Base-by-base conservation (phyloP, 345 rosid species). In the Eutrema heterophyllum region DNA sequence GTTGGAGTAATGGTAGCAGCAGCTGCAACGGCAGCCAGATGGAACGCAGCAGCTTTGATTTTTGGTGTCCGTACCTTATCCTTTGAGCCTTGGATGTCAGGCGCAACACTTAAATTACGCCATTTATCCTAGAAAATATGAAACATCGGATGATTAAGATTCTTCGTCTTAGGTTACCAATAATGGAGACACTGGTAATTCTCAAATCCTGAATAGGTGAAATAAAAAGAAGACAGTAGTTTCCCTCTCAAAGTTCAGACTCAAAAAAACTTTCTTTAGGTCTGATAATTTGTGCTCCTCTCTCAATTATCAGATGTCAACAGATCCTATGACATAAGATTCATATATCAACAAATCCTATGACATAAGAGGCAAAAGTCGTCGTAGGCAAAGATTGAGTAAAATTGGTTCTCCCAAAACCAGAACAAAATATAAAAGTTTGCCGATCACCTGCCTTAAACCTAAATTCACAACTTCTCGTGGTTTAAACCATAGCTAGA, bases 31-130 rank as follows among this genome's bases (percentile, higher is more conserved):
- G 61, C 53, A 53, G 80, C 67, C 16, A 76, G 60, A 14, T 55
- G 27, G 57, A 55, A 64, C 54, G 80, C 75, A 70, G 83, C 79
- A 48, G 90, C 78, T 67, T 73, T 86, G 48, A 76, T 33, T 78
- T 85, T 85, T 40, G 79, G 79, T 35, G 80, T 59, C 73, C 87
- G 81, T 49, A 74, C 62, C 81, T 82, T 89, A 53, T 88, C 91
- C 63, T 74, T 84, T 30, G 90, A 82, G 71, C 87, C 85, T 81
- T 78, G 85, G 64, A 80, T 82, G 53, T 84, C 64, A 51, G 81
- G 71, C 30, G 88, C 84, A 72, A 85, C 96, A 66, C 83, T 82
- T 81, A 92, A 56, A 68, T 92, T 89, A 48, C 96, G 85, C 96
- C 96, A 92, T 71, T 92, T 92, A 64, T 89, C 97, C 97, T 92